A percentile compares a stretch with the other conserved stretches of the same genome.
Evolutionary conservation across 495 filamentous ascomycete genomes (phyloP).

Genomic region (Neurospora sp.): DNA sequence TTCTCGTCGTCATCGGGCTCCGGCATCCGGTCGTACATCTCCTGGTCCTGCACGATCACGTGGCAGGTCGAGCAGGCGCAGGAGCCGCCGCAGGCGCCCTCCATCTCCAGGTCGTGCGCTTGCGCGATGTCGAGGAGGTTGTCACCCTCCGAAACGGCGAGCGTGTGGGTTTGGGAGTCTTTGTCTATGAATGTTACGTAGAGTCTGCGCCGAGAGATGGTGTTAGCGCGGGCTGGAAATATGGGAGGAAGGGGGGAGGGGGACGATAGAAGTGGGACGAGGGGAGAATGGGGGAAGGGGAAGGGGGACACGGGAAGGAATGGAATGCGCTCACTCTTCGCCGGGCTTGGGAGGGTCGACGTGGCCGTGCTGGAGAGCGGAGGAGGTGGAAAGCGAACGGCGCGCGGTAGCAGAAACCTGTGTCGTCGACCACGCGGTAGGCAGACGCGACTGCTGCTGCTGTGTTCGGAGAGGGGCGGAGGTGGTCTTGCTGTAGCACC

Average conservation of each 20-base stretch:
- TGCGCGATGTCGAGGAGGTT: constrained; percentile 94
- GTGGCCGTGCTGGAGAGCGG: constrained; percentile 59
- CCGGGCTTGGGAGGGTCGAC: constrained; percentile 76
- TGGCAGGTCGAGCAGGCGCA: constrained; percentile 98
- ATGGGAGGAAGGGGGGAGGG: not conserved
- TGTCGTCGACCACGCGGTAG: not conserved
- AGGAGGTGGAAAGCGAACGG: constrained; percentile 52
- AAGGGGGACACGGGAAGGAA: not conserved
- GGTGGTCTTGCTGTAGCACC: constrained; percentile 12
- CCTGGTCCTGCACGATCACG: constrained; percentile 77
- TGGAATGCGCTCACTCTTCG: constrained; percentile 52
- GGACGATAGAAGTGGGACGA: not conserved
- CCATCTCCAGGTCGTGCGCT: constrained; percentile 93
- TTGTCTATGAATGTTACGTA: constrained; percentile 92
- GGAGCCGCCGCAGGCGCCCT: constrained; percentile 91
- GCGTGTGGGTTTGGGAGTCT: constrained; percentile 61
- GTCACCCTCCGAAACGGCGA: constrained; percentile 75
- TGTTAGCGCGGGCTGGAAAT: too few relatives aligned
- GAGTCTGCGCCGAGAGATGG: constrained; percentile 42
- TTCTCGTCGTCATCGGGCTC: constrained; percentile 97
- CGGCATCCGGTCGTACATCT: constrained; percentile 80
- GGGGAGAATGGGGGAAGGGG: too few relatives aligned
- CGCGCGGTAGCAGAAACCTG: not conserved
- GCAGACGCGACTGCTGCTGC: not conserved
- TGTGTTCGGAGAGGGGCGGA: constrained; percentile 1